A percentile compares a stretch with the other conserved stretches of the same genome.
These are phyloP conservation scores for Citeromyces hawaiiensis DNA, from an alignment of 1,139 yeast species.

Conservation along the genomic window DNA sequence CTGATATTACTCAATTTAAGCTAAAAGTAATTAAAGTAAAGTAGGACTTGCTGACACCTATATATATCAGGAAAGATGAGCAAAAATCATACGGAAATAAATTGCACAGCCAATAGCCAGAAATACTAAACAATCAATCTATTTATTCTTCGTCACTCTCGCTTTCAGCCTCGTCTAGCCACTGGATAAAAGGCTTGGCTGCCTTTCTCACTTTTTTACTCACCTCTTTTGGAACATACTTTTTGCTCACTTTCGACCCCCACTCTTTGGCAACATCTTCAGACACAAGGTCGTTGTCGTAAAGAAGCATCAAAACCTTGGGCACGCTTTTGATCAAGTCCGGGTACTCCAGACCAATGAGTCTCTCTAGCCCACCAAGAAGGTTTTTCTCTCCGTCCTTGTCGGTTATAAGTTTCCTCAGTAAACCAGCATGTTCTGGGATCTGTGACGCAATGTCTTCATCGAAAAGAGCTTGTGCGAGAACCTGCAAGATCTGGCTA, in stretches of 20 bases:
- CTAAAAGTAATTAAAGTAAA: too few species aligned
- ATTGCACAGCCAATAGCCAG: too few species aligned
- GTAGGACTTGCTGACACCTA: too few species aligned
- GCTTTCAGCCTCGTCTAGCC: constrained; percentile 93
- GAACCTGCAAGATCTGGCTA: constrained; percentile 75
- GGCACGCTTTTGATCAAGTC: constrained; percentile 67
- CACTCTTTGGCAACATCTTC: constrained; percentile 75
- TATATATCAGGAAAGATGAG: too few species aligned
- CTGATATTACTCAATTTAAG: too few species aligned
- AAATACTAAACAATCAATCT: too few species aligned
- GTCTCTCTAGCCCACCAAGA: constrained; percentile 92
- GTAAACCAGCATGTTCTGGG: constrained; percentile 66
- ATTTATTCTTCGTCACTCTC: constrained; percentile 19
- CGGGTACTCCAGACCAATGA: constrained; percentile 73
- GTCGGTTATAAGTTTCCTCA: constrained; percentile 60
- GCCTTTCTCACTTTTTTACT: constrained; percentile 93
- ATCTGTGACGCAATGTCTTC: constrained; percentile 66
- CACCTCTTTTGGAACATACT: constrained; percentile 83
- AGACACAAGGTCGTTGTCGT: constrained; percentile 70
- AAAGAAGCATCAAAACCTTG: constrained; percentile 66
- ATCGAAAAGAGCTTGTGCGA: constrained; percentile 83
- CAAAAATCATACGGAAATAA: too few species aligned
- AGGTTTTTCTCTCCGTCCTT: constrained; percentile 73
- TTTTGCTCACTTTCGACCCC: constrained; percentile 90
- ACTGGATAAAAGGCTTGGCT: constrained; percentile 86